phyloP scores from a whole-genome alignment of 805 yeast genomes.

The Lipomyces chichibuensis region DNA sequence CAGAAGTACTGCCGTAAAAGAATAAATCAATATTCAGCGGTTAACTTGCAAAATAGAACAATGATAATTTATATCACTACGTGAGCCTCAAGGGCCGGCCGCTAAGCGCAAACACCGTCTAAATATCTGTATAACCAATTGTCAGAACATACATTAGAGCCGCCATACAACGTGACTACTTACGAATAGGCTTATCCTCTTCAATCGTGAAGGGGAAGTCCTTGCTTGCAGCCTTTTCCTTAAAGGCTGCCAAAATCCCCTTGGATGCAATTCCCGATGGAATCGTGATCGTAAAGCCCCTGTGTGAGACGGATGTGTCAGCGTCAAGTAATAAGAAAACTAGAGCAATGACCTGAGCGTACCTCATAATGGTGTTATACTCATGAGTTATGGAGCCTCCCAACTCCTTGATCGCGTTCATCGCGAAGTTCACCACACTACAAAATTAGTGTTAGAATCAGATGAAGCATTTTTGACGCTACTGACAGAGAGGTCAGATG shows the following conservation, averaged over 20 bases:
- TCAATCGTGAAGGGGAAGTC: constrained; percentile 29
- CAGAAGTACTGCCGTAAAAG: neutral
- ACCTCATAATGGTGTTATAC: constrained; percentile 28
- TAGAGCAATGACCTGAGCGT: neutral
- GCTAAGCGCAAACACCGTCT: neutral
- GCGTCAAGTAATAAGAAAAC: neutral
- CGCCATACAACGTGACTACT: neutral
- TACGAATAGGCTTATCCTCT: constrained; percentile 31
- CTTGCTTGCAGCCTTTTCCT: constrained; percentile 5
- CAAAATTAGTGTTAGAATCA: neutral
- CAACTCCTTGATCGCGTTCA: constrained; percentile 18
- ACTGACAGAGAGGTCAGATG: neutral
- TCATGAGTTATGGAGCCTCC: constrained; percentile 32
- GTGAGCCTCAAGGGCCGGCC: neutral
- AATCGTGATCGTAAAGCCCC: constrained; percentile 30
- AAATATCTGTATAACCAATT: neutral
- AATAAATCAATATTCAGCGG: neutral
- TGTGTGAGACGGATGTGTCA: neutral
- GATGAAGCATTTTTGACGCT: neutral
- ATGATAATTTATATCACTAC: neutral
- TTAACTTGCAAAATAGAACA: neutral
- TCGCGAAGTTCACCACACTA: constrained; percentile 25
- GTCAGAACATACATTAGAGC: neutral
- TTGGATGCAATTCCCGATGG: constrained; percentile 20
- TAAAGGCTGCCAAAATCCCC: constrained; percentile 14